Base-by-base conservation (phyloP, 2,329 filamentous ascomycete species). In the Lizonia empirigonia region DNA sequence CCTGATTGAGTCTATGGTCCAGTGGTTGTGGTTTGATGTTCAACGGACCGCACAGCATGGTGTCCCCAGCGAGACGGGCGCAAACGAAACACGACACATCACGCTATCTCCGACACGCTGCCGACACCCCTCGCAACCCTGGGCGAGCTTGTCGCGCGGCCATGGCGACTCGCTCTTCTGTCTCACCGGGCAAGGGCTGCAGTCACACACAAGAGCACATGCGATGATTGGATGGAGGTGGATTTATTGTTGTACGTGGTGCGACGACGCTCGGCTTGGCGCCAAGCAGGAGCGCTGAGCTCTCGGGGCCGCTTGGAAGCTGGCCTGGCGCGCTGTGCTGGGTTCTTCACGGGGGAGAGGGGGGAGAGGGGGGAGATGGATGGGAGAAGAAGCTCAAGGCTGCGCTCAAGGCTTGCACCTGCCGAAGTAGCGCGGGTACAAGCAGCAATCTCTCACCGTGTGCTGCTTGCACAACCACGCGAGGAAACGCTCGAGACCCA, bases 401-500 rank as follows among this genome's bases (percentile, higher is more conserved):
- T 3, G 10, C 19, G 48, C 46, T 74, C 77, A 92, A 67, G 89
- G 89, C 76, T 87, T 90, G 81, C 88, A 91, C 54, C 89, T 83
- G 42, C 87, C 87, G 81, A 91, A 91, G 77, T 89, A 92, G 53
- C 89, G 84, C 58, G 89, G 88, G 71, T 91, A 92, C 77, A 92
- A 74, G 74, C 87, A 90, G 63, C 85, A 85, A 67, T 87, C 85
- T 32, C 84, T 76, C 30, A 87, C 84, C 2, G 85, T 87, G 71
- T 85, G 84, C 62, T 84, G 81, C 60, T 82, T 84, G 71, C 84
- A 87, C 70, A 87, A 72, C 85, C 85, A 87, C 38, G 85, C 85
- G 40, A 87, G 74, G 77, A 87, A 87, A 37, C 93, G 85, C 81
- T 97, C 93, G 42, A 96, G 82, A 63, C 94, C 94, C 39, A 99